These are phyloP conservation scores for Triticum aestivum DNA, from an alignment of 176 grass and related monocot genomes.

Conservation along the genomic window DNA sequence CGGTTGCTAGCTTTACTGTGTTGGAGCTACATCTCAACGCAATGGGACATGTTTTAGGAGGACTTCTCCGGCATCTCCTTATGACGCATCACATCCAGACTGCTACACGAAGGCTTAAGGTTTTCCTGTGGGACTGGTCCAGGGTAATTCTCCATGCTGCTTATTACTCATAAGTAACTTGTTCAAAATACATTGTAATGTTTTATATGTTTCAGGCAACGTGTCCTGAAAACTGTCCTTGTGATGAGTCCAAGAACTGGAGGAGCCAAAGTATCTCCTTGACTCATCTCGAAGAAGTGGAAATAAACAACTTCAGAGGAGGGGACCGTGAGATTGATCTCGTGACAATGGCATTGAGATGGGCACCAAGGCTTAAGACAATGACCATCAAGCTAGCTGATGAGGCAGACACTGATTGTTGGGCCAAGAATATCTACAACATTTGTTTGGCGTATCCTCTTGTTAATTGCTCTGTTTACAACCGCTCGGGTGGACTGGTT, in stretches of 20 bases:
- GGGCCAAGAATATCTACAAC: background rate
- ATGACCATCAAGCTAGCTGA: background rate
- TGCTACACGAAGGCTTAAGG: background rate
- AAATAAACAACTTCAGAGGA: background rate
- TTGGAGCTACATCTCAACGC: background rate
- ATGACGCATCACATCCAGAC: background rate
- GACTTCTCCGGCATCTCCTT: background rate
- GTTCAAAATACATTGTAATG: background rate
- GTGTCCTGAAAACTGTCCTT: background rate
- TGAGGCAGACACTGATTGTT: background rate
- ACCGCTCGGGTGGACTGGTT: rapidly evolving
- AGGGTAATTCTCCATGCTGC: background rate
- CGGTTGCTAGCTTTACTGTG: background rate
- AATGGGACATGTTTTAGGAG: background rate
- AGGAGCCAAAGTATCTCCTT: background rate
- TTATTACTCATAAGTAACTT: background rate
- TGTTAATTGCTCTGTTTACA: no score
- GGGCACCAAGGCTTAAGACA: background rate
- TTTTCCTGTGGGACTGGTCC: background rate
- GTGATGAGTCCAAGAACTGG: background rate
- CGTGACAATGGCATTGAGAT: background rate
- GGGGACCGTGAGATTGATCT: background rate
- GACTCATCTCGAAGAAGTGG: background rate
- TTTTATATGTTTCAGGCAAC: background rate
- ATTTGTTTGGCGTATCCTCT: background rate